Evolutionary conservation across 2,329 filamentous ascomycete species (phyloP), one percentile per base, ranked within the genome.

Genomic region (Dactylellina drechsleri): DNA sequence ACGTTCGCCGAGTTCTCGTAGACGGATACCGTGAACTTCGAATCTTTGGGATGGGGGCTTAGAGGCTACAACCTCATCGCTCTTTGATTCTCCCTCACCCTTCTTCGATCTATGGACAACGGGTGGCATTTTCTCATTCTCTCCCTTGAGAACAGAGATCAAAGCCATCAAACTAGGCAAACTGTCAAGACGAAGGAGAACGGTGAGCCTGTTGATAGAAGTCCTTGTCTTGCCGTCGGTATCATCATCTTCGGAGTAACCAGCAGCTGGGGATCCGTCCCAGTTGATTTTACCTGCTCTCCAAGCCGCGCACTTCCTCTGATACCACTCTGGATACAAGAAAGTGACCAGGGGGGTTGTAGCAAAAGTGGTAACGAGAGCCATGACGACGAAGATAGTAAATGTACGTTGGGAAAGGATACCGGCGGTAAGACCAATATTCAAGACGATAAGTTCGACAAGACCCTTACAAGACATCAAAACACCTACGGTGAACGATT

Each of bases 391-490:
- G 78, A 97, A 96, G 65, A 97, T 96, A 61, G 93, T 96, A 79
- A 97, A 97, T 0, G 92, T 96, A 15, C 91, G 85, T 0, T 86
- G 86, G 71, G 91, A 93, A 16, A 97, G 84, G 75, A 96, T 96
- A 41, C 88, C 88, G 18, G 93, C 92, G 83, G 94, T 89, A 1
- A 93, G 85, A 52, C 93, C 92, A 78, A 98, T 92, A 79, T 91
- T 91, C 82, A 96, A 82, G n/a, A 97, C 93, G 81, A 98, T 97
- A 61, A 98, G 84, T 81, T 97, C 93, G 0, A 97, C 93, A 8
- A 98, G 85, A 79, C 94, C 94, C 82, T 98, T 98, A 82, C 94
- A 98, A 82, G 92, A 96, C 94, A 98, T 98, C 79, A 97, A 83
- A 15, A 90, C 88, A 13, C 94, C 94, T 78, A 98, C 95, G 0